phyloP scores from a whole-genome alignment of 2,329 filamentous ascomycete genomes.

The Fusarium phyllophilum region DNA sequence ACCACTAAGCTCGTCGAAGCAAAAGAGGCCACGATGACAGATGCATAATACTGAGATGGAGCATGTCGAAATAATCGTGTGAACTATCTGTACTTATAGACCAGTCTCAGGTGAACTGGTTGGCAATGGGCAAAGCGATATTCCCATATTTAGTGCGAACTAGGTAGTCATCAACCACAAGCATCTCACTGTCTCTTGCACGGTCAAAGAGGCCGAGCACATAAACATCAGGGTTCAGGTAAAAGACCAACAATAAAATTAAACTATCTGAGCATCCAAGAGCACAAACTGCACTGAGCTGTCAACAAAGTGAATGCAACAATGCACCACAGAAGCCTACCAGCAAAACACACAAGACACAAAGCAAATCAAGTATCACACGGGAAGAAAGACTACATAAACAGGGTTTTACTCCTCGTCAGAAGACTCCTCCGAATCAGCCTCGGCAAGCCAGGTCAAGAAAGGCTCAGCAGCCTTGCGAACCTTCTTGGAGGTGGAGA shows the following conservation, averaged over 20 bases:
- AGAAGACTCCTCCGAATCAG: constrained; percentile 73
- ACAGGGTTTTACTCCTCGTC: constrained; percentile 62
- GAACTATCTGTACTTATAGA: constrained; percentile 6
- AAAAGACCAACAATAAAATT: constrained; percentile 27
- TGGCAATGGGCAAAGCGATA: constrained; percentile 31
- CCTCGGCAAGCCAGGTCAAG: constrained; percentile 91
- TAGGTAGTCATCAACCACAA: background rate
- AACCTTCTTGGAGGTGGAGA: constrained; percentile 90
- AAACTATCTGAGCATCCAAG: constrained; percentile 28
- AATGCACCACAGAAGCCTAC: background rate
- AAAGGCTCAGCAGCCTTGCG: constrained; percentile 95
- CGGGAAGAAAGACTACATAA: background rate
- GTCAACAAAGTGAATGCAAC: constrained; percentile 5
- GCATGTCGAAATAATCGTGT: background rate
- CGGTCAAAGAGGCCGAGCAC: background rate
- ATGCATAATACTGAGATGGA: constrained; percentile 8
- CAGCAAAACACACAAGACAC: constrained; percentile 1
- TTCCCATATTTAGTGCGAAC: constrained; percentile 2
- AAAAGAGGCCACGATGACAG: constrained; percentile 34
- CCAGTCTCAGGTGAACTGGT: background rate
- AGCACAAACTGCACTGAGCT: constrained; percentile 27
- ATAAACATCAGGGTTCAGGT: background rate
- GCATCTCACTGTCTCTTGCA: background rate
- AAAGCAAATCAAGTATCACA: background rate
- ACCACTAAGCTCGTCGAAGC: constrained; percentile 2